These are phyloP conservation scores for Filosporella fistucella DNA, from an alignment of 495 filamentous ascomycete genomes.

Conservation along the genomic window DNA sequence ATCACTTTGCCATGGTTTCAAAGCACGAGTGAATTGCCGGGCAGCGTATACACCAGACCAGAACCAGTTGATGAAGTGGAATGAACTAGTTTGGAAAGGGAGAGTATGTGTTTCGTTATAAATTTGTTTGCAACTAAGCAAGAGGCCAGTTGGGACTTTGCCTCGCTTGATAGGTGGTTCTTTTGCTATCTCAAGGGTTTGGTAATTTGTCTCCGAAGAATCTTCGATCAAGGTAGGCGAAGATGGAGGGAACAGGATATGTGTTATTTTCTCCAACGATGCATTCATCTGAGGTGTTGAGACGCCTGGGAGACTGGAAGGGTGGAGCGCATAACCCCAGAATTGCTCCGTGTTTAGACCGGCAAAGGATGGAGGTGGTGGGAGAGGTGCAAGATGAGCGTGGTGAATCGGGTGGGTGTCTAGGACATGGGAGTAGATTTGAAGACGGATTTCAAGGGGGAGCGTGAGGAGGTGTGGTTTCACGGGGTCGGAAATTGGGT, in stretches of 20 bases:
- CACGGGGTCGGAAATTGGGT: not conserved
- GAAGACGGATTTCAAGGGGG: constrained; percentile 20
- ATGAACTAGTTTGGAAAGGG: constrained; percentile 9
- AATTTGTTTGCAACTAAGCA: constrained; percentile 8
- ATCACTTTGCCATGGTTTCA: constrained; percentile 10
- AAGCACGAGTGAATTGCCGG: constrained; percentile 1
- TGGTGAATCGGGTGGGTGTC: constrained; percentile 11
- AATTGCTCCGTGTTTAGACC: constrained; percentile 5
- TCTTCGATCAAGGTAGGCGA: no score
- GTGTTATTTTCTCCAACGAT: no score
- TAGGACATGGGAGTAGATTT: constrained; percentile 16
- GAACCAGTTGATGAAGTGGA: constrained; percentile 19
- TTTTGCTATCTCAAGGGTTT: no score
- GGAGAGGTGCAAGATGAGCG: constrained; percentile 12
- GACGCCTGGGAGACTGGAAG: no score
- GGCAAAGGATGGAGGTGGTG: not conserved
- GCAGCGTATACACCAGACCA: constrained; percentile 15
- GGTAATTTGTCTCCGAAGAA: no score
- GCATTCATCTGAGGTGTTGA: no score
- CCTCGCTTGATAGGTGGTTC: no score
- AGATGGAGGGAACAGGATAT: no score
- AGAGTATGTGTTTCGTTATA: constrained; percentile 4
- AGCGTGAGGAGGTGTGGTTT: constrained; percentile 7
- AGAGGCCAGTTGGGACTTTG: constrained; percentile 13
- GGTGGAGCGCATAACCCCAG: no score